Base-by-base conservation (phyloP, 257 asterid genomes). In the Nicotiana paniculata region DNA sequence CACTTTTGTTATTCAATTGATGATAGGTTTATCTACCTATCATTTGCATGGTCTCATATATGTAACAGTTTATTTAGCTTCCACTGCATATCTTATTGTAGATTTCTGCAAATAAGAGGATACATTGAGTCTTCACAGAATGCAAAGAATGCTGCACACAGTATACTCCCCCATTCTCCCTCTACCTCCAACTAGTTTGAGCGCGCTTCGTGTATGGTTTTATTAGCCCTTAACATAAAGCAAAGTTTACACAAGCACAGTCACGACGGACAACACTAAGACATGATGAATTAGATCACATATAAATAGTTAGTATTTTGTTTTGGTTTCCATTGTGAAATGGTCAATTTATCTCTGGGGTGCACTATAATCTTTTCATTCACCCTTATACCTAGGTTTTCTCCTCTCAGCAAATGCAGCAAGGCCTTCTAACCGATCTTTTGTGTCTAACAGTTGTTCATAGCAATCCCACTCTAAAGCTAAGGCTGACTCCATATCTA, bases 371-470 rank as follows among this genome's bases (percentile, higher is more conserved):
- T 75, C 15, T 75, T 51, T 82, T 91, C 84, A 96, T 86, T 93
- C 89, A 57, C 99, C 99, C 55, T 37, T 88, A 68, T 91, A 96
- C 62, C 62, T 88, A 32, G 99, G 99, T 85, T 84, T 93, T 82
- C 99, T 90, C 84, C 87, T 92, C 93, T 94, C 97, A 15, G 96
- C 92, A 87, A 93, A 96, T 26, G 99, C 98, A 26, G 95, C 95
- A 55, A 96, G 86, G 79, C 98, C 99, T 88, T 96, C 99, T 86
- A 96, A 65, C 0, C 98, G 96, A 89, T 96, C 99, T 78, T 89
- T 86, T 10, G 97, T 94, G 89, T 88, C 88, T 90, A 96, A 61
- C 32, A 89, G 85, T 84, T 89, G 88, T 43, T 85, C 89, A 54
- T 96, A 94, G 89, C 99, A 96, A 32, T 91, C 91, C 88, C 93